Evolutionary conservation across 2,329 filamentous ascomycete genomes (phyloP).

Genomic region (Phialocephala sp.): DNA sequence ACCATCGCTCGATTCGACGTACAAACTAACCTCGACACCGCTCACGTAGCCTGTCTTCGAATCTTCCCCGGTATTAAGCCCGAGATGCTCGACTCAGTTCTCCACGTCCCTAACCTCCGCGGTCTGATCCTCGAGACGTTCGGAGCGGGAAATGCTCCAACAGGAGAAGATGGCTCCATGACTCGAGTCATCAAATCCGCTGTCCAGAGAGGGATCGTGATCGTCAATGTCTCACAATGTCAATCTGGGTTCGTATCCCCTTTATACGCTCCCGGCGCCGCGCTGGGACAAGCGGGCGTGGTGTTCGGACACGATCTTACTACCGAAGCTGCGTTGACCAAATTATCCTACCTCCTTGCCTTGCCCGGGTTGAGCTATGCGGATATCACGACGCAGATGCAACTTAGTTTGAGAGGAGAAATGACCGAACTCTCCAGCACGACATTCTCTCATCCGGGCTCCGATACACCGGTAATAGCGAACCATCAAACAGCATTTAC

Average conservation of each 20-base stretch:
- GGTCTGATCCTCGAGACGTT: slow-evolving; percentile 75
- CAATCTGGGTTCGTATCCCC: slow-evolving; percentile 60
- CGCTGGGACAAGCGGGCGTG: slow-evolving; percentile 69
- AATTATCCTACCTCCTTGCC: slow-evolving; percentile 56
- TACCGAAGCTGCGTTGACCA: slow-evolving; percentile 55
- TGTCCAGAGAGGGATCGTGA: slow-evolving; percentile 69
- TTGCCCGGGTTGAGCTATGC: slow-evolving; percentile 60
- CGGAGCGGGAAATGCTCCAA: slow-evolving; percentile 73
- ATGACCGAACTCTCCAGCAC: slow-evolving; percentile 54
- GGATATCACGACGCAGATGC: slow-evolving; percentile 67
- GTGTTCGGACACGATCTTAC: slow-evolving; percentile 73
- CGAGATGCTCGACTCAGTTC: slow-evolving; percentile 71
- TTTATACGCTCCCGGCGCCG: slow-evolving; percentile 63
- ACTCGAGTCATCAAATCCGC: slow-evolving; percentile 68
- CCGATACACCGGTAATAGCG: slow-evolving; percentile 24
- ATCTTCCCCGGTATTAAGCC: slow-evolving; percentile 77
- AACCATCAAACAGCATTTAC: slow-evolving; percentile 60
- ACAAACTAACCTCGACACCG: slow-evolving; percentile 65
- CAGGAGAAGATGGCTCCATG: slow-evolving; percentile 62
- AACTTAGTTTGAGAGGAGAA: slow-evolving; percentile 67
- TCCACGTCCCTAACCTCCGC: slow-evolving; percentile 64
- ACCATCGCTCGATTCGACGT: slow-evolving; percentile 64
- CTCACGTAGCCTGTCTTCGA: slow-evolving; percentile 71
- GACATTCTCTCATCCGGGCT: slow-evolving; percentile 63
- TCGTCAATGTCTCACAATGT: slow-evolving; percentile 74